Base-by-base conservation (phyloP, 1,139 yeast species). In the Hyphopichia wangnamkhiaoensis region DNA sequence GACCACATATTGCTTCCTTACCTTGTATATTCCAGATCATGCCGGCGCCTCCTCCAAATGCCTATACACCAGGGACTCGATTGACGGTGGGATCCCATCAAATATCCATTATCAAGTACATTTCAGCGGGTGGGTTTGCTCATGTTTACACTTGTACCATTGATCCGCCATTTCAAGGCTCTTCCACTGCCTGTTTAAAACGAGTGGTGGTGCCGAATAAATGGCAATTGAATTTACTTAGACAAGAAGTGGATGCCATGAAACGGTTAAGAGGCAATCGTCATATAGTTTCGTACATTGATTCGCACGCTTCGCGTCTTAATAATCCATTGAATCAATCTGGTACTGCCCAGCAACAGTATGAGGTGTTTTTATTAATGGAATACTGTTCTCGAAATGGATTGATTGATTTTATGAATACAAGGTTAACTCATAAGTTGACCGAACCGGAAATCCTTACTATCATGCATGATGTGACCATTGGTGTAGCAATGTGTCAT, bases 341-440 rank as follows among this genome's bases (percentile, higher is more conserved):
- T 26, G 65, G 32, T 66, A 66, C 15, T 47, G 46, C 28, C 41
- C 42, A 56, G 9, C 74, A 68, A 35, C 84, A 80, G 37, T 93
- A 88, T 58, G 98, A 93, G 63, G 97, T 94, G 37, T 80, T 91
- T 46, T 71, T 93, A 25, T 70, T 93, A 45, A 93, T 93, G 98
- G 98, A 93, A 59, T 82, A 84, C 56, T 93, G 98, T 58, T 75
- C 83, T 9, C 77, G 87, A 43, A 86, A 90, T 52, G 96, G 97
- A 0, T 71, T 93, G 44, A 84, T 93, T 35, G 98, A 93, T 58
- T 88, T 85, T 57, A 91, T 93, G 98, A 93, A 93, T 64, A 76
- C 93, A n/a, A 71, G 97, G 42, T 72, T 93, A 43, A 80, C 86
- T 35, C 82, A 89, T 44, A 84, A 90, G 58, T 74, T 93, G 41